phyloP scores from a whole-genome alignment of 208 protist species.

The Leishmania lainsoni region DNA sequence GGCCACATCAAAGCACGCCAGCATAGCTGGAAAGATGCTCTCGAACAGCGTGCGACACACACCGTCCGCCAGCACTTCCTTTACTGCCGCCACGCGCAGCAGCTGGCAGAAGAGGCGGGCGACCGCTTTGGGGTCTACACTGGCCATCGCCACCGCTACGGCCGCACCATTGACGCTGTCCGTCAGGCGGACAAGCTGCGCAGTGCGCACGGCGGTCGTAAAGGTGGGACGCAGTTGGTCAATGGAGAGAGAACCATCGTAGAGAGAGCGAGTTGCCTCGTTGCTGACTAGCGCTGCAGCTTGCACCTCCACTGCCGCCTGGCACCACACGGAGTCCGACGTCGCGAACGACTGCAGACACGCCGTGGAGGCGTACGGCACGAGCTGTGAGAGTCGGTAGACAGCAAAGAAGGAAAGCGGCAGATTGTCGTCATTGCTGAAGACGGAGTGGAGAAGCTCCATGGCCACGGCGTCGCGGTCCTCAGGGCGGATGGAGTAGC shows the following conservation, averaged over 20 bases:
- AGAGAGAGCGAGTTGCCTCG: slow-evolving; percentile 33
- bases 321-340: slow-evolving; percentile 43
- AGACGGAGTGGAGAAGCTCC: slow-evolving; percentile 33
- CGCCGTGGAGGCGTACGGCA: slow-evolving; percentile 61
- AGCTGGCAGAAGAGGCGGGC: slow-evolving; percentile 43
- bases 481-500: slow-evolving; percentile 41
- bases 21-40: slow-evolving; percentile 45
- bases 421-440: slow-evolving; percentile 25
- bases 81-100: slow-evolving; percentile 41
- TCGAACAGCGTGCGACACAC: slow-evolving; percentile 34
- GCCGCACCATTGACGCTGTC: slow-evolving; percentile 42
- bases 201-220: slow-evolving; percentile 63
- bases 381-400: slow-evolving; percentile 61
- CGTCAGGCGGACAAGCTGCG: slow-evolving; percentile 75
- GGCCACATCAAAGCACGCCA: slow-evolving; percentile 28
- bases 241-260: slow-evolving; percentile 68
- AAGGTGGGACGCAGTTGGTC: slow-evolving; percentile 51
- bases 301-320: slow-evolving; percentile 34
- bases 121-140: slow-evolving; percentile 26
- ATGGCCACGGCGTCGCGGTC: slow-evolving; percentile 49
- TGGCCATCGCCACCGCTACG: slow-evolving; percentile 25
- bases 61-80: slow-evolving; percentile 38
- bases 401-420: slow-evolving; percentile 44
- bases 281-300: slow-evolving; percentile 7
- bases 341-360: slow-evolving; percentile 50